These are phyloP conservation scores for Neocucurbitaria cava DNA, from an alignment of 2,329 filamentous ascomycete genomes.

Conservation along the genomic window DNA sequence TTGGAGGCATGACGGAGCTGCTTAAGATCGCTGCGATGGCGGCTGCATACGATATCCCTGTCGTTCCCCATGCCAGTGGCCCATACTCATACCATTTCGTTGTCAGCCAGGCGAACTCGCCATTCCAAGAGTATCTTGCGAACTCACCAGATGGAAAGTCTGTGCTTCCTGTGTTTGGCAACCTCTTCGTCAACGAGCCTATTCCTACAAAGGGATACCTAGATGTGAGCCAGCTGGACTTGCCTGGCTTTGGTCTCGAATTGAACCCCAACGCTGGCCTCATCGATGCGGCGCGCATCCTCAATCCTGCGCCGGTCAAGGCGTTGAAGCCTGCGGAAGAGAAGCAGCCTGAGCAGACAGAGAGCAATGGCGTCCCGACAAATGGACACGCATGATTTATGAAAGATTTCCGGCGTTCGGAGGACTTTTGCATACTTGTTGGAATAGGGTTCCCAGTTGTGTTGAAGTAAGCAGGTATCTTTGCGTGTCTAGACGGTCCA, in stretches of 20 bases:
- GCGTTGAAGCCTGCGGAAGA: constrained; percentile 45
- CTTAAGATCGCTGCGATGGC: constrained; percentile 89
- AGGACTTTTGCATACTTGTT: constrained; percentile 12
- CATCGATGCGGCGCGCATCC: constrained; percentile 75
- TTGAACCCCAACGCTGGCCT: constrained; percentile 82
- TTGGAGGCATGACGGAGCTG: constrained; percentile 89
- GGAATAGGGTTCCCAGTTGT: not conserved
- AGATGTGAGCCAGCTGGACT: constrained; percentile 79
- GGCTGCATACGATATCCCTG: constrained; percentile 90
- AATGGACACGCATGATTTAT: constrained; percentile 25
- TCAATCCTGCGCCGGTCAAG: constrained; percentile 68
- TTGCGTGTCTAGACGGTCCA: no score
- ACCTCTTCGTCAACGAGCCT: constrained; percentile 88
- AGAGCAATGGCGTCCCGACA: constrained; percentile 12
- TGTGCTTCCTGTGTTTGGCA: constrained; percentile 89
- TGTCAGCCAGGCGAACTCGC: constrained; percentile 88
- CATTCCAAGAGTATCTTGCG: constrained; percentile 95
- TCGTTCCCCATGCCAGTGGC: constrained; percentile 92
- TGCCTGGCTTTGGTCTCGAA: constrained; percentile 88
- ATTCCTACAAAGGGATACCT: constrained; percentile 85
- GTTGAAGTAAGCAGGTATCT: no score
- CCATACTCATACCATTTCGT: constrained; percentile 98
- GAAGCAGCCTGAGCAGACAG: constrained; percentile 22
- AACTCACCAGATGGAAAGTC: constrained; percentile 91
- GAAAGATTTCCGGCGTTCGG: not conserved